phyloP scores from a whole-genome alignment of 352 stramenopile species.

The Phytophthora pisi region DNA sequence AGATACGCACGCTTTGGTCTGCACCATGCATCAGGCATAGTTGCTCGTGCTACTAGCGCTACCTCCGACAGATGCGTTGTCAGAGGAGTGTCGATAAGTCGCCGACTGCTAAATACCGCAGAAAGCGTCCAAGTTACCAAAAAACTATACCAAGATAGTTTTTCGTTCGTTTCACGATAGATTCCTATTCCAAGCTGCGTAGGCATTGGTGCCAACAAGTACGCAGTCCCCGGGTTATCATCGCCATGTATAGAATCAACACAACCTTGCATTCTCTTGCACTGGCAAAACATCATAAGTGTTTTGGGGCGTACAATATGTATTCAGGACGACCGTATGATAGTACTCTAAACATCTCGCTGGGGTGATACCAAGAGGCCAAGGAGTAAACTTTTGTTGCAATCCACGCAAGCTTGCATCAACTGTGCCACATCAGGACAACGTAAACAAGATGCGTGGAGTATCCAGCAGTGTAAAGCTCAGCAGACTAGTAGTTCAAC shows the following conservation, averaged over 20 bases:
- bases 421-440: too few species aligned
- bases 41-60: background rate
- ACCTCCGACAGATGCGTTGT: background rate
- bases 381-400: too few species aligned
- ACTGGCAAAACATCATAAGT: background rate
- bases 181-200: background rate
- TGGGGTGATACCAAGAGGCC: too few species aligned
- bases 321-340: too few species aligned
- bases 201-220: background rate
- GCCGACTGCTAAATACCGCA: background rate
- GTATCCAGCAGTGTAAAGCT: too few species aligned
- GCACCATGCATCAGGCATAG: background rate
- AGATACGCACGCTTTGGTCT: background rate
- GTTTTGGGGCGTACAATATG: too few species aligned
- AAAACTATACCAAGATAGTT: background rate
- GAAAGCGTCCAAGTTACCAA: background rate
- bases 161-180: background rate
- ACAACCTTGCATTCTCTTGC: background rate
- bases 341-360: too few species aligned
- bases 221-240: background rate
- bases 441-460: too few species aligned
- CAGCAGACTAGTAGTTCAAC: too few species aligned
- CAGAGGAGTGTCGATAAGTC: background rate
- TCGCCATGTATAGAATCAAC: background rate
- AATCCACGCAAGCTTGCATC: too few species aligned